Percentiles rank a stretch among this genome's conserved stretches.
Evolutionary conservation across 257 asterid species (phyloP).

Genomic region (Capsicum rhomboideum): DNA sequence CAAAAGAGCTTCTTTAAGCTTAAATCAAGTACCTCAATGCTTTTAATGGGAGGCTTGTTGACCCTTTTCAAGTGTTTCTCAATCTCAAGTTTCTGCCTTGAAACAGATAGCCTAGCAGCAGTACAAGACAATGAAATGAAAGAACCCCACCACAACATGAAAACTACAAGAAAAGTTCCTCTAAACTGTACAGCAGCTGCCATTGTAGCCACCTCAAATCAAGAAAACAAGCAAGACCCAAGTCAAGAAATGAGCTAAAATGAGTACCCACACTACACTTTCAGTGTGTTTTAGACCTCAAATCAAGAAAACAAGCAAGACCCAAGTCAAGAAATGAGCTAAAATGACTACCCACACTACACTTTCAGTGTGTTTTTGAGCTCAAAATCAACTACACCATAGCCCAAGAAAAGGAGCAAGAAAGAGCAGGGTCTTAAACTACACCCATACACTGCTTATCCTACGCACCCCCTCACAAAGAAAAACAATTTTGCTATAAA

Average conservation of each 20-base stretch:
- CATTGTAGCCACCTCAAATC: background rate
- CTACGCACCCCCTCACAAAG: conserved; percentile 3
- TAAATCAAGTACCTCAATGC: conserved; percentile 44
- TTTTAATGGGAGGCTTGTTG: conserved; percentile 59
- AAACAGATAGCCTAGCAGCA: conserved; percentile 37
- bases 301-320: background rate
- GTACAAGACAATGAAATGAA: conserved; percentile 32
- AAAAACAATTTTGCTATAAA: background rate
- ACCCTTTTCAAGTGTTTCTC: conserved; percentile 66
- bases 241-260: background rate
- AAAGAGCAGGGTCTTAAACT: background rate
- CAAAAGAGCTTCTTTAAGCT: background rate
- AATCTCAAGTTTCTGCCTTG: conserved; percentile 53
- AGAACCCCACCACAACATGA: conserved; percentile 23
- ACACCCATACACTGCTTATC: conserved; percentile 22
- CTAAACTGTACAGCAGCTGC: conserved; percentile 15
- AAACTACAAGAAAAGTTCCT: background rate
- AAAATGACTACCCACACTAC: background rate
- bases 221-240: conserved; percentile 11
- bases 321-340: conserved; percentile 5
- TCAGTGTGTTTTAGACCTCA: background rate
- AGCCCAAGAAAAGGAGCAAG: background rate
- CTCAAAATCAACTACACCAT: background rate
- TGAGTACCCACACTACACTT: background rate
- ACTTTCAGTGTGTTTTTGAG: background rate